A percentile compares a stretch with the other conserved stretches of the same genome.
These are phyloP conservation scores for Scheffersomyces illinoinensis DNA, from an alignment of 1,139 yeast species.

Conservation along the genomic window DNA sequence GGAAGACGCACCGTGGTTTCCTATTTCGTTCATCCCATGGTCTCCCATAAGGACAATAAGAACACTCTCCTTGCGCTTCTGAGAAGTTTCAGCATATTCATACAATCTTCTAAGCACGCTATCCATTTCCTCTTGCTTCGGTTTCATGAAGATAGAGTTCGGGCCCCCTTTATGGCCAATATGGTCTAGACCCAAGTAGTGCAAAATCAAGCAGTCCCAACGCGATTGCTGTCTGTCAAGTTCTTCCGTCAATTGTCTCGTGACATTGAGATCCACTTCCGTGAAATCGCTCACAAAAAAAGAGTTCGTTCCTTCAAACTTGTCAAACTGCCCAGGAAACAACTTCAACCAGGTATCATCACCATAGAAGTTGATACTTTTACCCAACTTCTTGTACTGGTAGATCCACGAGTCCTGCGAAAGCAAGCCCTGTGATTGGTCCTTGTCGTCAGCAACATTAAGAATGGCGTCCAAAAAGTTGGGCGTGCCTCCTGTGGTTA, in stretches of 20 bases:
- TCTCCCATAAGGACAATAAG: slow-evolving; percentile 84
- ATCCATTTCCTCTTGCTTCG: slow-evolving; percentile 87
- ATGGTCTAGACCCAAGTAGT: slow-evolving; percentile 92
- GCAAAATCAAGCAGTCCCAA: slow-evolving; percentile 89
- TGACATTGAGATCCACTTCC: slow-evolving; percentile 90
- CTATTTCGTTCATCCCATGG: slow-evolving; percentile 93
- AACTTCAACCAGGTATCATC: slow-evolving; percentile 97
- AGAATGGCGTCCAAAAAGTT: slow-evolving; percentile 83
- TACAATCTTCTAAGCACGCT: slow-evolving; percentile 56
- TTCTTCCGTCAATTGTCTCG: slow-evolving; percentile 73
- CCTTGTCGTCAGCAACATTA: slow-evolving; percentile 87
- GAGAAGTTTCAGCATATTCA: slow-evolving; percentile 22
- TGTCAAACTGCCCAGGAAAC: slow-evolving; percentile 59
- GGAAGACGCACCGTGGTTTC: slow-evolving; percentile 96
- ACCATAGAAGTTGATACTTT: slow-evolving; percentile 76
- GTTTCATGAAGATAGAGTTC: slow-evolving; percentile 70
- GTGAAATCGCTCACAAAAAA: slow-evolving; percentile 94
- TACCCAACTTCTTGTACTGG: slow-evolving; percentile 55
- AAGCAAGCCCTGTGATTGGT: slow-evolving; percentile 69
- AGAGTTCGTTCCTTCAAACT: slow-evolving; percentile 85
- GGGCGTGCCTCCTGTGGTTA: slow-evolving; percentile 81
- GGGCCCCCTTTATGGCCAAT: slow-evolving; percentile 99
- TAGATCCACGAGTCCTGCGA: slow-evolving; percentile 86
- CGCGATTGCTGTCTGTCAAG: slow-evolving; percentile 28
- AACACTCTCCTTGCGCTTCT: slow-evolving; percentile 47